These are phyloP conservation scores for Ophidiomyces ophidiicola DNA, from an alignment of 2,329 filamentous ascomycete genomes.

Conservation along the genomic window DNA sequence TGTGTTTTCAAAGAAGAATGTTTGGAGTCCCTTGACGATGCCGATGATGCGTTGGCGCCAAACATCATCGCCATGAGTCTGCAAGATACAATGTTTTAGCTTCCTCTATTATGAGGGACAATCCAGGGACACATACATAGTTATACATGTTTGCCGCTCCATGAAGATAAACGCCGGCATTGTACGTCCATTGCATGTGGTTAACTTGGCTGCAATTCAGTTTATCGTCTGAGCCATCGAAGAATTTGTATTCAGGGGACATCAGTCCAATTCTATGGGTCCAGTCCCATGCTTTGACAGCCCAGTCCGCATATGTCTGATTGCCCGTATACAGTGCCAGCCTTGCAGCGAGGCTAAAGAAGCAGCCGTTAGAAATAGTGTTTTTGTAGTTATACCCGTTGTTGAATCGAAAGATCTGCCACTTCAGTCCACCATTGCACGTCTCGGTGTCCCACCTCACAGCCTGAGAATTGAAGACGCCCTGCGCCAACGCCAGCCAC, in stretches of 20 bases:
- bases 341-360: slow-evolving; percentile 39
- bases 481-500: slow-evolving; percentile 62
- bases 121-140: slow-evolving; percentile 30
- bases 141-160: slow-evolving; percentile 61
- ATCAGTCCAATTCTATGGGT: slow-evolving; percentile 35
- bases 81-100: slow-evolving; percentile 16
- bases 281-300: slow-evolving; percentile 26
- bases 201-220: slow-evolving; percentile 51
- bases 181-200: slow-evolving; percentile 54
- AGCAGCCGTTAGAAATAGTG: slow-evolving; percentile 41
- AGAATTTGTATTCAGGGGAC: slow-evolving; percentile 35
- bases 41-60: slow-evolving; percentile 48
- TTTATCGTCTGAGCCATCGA: slow-evolving; percentile 40
- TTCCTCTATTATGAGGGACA: background rate
- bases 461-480: slow-evolving; percentile 65
- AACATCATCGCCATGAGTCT: slow-evolving; percentile 32
- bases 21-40: slow-evolving; percentile 40
- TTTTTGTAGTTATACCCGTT: slow-evolving; percentile 42
- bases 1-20: slow-evolving; percentile 41
- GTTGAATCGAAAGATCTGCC: slow-evolving; percentile 59
- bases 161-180: slow-evolving; percentile 46
- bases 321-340: slow-evolving; percentile 31
- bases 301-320: slow-evolving; percentile 29
- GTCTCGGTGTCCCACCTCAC: slow-evolving; percentile 52
- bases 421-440: slow-evolving; percentile 63